Evolutionary conservation across 495 filamentous ascomycete genomes (phyloP).

Genomic region (Cryomyces minteri): DNA sequence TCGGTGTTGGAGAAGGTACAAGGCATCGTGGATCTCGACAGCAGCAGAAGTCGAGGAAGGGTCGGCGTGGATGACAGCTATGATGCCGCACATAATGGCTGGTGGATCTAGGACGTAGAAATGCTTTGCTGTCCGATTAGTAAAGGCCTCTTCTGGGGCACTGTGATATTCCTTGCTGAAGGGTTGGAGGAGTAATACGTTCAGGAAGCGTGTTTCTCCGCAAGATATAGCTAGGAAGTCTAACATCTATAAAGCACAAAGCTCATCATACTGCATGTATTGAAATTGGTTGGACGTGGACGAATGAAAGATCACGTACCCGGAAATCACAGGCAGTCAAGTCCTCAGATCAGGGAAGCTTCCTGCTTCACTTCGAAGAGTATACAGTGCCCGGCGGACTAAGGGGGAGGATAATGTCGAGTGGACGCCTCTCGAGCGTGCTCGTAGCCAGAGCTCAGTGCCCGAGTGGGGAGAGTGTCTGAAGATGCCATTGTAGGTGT

Average conservation of each 20-base stretch:
- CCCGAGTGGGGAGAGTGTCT: no score
- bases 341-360: no score
- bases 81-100: constrained; percentile 66
- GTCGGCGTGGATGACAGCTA: constrained; percentile 63
- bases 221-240: constrained; percentile 21
- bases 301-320: no score
- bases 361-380: no score
- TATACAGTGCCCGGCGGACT: no score
- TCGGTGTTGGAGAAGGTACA: constrained; percentile 73
- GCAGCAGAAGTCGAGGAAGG: constrained; percentile 41
- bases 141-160: not conserved
- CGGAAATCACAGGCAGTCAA: no score
- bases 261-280: constrained; percentile 12
- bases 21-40: constrained; percentile 70
- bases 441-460: no score
- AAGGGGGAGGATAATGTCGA: no score
- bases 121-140: not conserved
- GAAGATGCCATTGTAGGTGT: no score
- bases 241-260: constrained; percentile 19
- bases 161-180: not conserved
- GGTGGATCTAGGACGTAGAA: not conserved
- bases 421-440: no score
- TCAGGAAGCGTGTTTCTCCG: constrained; percentile 10
- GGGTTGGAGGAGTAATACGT: not conserved
- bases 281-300: not conserved